Conservation (phyloP, 2,329 filamentous ascomycete species). For the Teratosphaeriaceae sp. region DNA sequence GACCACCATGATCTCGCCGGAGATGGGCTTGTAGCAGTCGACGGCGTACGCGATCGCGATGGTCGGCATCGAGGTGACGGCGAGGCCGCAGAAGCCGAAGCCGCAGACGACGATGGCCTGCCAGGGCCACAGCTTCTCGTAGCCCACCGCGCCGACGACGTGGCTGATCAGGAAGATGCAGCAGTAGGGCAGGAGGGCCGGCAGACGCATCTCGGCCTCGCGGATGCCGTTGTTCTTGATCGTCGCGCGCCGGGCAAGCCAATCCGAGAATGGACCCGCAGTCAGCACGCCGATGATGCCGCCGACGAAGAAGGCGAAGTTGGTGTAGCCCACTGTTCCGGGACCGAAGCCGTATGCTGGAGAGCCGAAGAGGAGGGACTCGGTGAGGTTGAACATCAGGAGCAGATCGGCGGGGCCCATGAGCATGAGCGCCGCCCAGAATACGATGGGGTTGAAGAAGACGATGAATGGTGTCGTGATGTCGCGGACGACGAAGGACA, state of each 20-base stretch:
- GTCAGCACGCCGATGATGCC: conserved; percentile 39
- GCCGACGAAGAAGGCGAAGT: conserved; percentile 41
- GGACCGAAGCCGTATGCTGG: conserved; percentile 40
- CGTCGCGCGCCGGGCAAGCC: conserved; percentile 45
- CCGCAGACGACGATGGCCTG: conserved; percentile 43
- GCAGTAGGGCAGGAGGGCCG: conserved; percentile 46
- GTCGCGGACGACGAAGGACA: conserved; percentile 35
- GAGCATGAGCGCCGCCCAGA: conserved; percentile 31
- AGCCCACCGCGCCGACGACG: conserved; percentile 43
- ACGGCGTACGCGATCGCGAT: conserved; percentile 41
- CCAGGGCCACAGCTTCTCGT: conserved; percentile 45
- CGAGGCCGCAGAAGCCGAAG: conserved; percentile 38
- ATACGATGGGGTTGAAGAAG: conserved; percentile 41
- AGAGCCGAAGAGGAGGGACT: conserved; percentile 39
- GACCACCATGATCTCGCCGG: conserved; percentile 41
- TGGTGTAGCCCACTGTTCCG: conserved; percentile 43
- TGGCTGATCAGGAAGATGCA: conserved; percentile 45
- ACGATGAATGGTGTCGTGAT: conserved; percentile 35
- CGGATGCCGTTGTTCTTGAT: conserved; percentile 49
- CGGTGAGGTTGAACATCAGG: conserved; percentile 46
- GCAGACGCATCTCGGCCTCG: conserved; percentile 56
- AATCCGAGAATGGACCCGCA: conserved; percentile 50
- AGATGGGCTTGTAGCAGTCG: conserved; percentile 42
- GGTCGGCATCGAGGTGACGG: conserved; percentile 37
- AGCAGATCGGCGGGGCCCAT: conserved; percentile 34